Base-by-base conservation (phyloP, 2,329 filamentous ascomycete genomes). In the Alternaria panax region DNA sequence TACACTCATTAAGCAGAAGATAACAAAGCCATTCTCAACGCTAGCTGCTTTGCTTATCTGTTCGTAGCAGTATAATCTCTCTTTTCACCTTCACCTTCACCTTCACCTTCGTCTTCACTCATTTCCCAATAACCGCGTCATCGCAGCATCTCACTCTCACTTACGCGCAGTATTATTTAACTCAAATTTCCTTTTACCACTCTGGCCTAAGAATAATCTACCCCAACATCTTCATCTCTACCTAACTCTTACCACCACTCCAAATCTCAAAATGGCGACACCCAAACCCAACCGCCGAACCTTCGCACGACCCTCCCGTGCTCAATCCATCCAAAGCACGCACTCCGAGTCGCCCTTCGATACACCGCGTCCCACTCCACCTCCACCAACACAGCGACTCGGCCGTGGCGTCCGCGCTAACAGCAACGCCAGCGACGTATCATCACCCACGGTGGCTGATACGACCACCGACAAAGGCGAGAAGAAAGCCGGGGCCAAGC, bases 271-370 rank as follows among this genome's bases (percentile, higher is more conserved):
- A 20, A 41, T 59, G 56, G 20, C 42, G 11, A 40, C 51, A n/a
- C 18, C 25, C 11, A 51, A 36, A 41, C 7, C 45, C 22, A 22
- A 27, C 28, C 20, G 24, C 24, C 62, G 51, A 30, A 30, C 47
- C 20, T 25, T 32, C 11, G 43, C 25, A 47, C 58, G 59, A 16
- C 8, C 41, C 43, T 47, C 54, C 1, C 61, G 55, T 38, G 57
- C 63, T 4, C 45, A 59, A 40, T 62, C 60, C 43, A 48, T 45
- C 5, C 45, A 58, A 40, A 63, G 62, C 46, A 53, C 42, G 5
- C 6, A 38, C 22, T 63, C 64, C 1, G 50, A 60, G 5, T 36
- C 55, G 3, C 28, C 62, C n/a, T 55, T 43, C 50, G 14, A 27
- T 27, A 65, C 52, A 2, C 28, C 54, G 0, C 22, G 27, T 9